Base-by-base conservation (phyloP, 208 protist genomes). In the Wallacemonas sp. region DNA sequence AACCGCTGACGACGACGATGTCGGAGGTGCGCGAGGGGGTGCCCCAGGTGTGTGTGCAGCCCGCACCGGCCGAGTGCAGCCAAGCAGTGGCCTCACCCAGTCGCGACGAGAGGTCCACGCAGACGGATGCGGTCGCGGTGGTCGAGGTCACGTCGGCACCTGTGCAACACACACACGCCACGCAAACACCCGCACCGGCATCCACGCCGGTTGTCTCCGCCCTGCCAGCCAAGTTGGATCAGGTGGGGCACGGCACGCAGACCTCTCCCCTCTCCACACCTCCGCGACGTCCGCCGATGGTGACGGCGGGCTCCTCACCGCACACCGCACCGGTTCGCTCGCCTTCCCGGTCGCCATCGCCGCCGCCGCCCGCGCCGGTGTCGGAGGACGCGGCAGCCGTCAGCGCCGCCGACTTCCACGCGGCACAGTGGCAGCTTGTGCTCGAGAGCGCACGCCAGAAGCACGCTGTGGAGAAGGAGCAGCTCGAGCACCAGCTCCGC, bases 361-460 rank as follows among this genome's bases (percentile, higher is more conserved):
- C 14, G 7, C 36, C 36, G 36, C 36, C 10, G 7, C 10, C 36
- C 20, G 22, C 26, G 25, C 38, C 18, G 7, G 38, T 31, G 41
- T 11, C 26, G 26, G 10, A 7, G 16, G 14, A 38, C 7, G 29
- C 7, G 39, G 20, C 38, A 12, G 3, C 28, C 38, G 26, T n/a
- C 31, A 61, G 50, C 57, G 76, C 63, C 36, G 73, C 77, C 2
- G 52, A 32, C 20, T 76, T 79, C 44, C 73, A 67, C 32, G 54
- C 74, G 22, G 62, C 28, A 7, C 61, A 83, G 57, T 83, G 77
- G 77, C 61, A 49, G 14, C 45, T 48, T 3, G 26, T 83, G 18
- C 63, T 83, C 1, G 77, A 79, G 16, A 65, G 69, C 22, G 73
- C 76, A 52, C 72, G 77, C 1, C 57, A 68, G 41, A 73, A 72